Conservation (phyloP, 78 protist genomes). For the Dictyostelium firmibasis region DNA sequence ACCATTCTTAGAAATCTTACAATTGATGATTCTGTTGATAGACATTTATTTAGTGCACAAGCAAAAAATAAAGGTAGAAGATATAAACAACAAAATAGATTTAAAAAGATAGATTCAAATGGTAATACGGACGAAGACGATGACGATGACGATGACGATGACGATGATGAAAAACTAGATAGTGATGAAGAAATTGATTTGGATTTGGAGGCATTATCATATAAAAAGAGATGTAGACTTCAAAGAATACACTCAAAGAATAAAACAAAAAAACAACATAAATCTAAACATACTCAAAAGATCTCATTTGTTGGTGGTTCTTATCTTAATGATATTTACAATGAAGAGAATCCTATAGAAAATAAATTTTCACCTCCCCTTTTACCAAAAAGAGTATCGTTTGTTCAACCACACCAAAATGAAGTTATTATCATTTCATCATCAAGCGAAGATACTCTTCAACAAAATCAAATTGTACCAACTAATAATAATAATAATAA, state of each 20-base stretch:
- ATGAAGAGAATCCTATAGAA: background rate
- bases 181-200: constrained; percentile 59
- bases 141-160: background rate
- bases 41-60: background rate
- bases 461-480: background rate
- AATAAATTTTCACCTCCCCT: constrained; percentile 21
- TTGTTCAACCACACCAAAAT: constrained; percentile 24
- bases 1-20: background rate
- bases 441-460: background rate
- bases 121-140: background rate
- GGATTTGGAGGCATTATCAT: constrained; percentile 42
- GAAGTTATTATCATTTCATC: constrained; percentile 51
- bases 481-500: background rate
- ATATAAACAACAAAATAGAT: constrained; percentile 9
- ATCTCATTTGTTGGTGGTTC: background rate
- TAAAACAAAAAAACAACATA: background rate
- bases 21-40: background rate
- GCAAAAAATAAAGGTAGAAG: background rate
- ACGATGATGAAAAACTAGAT: background rate
- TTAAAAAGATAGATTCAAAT: background rate
- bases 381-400: constrained; percentile 46
- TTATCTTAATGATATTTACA: background rate
- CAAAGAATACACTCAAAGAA: constrained; percentile 46
- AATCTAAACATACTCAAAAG: background rate
- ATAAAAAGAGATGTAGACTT: constrained; percentile 54